Base-by-base conservation (phyloP, 345 rosid species). In the Populus pruinosa region DNA sequence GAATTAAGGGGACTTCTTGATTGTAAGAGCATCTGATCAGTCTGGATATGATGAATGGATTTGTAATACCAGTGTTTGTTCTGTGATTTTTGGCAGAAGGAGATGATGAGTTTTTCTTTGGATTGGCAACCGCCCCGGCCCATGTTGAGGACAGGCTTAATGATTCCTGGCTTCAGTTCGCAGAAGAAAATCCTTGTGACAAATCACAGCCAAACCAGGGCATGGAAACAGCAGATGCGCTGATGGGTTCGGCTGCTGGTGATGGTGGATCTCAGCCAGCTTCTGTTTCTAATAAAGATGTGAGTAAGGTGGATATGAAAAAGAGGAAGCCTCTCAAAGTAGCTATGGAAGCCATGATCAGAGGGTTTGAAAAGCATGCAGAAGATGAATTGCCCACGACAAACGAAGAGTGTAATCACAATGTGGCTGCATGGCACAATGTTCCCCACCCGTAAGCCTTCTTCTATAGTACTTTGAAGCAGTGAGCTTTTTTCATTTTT, bases 81-180 rank as follows among this genome's bases (percentile, higher is more conserved):
- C 6, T 35, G 13, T 72, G 53, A 33, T 63, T 53, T 62, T 70
- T 56, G 69, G 83, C 73, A 72, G 90, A 75, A 80, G 93, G 82
- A 74, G 91, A 81, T 71, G 70, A 86, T 44, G 82, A 65, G 78
- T 95, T 95, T 85, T 93, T 95, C 94, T 95, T 91, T 81, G 99
- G 99, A 77, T 87, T 95, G 88, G 99, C 98, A 55, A 95, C 99
- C 5, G 99, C 98, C 5, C 97, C 99, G 39, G 98, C 98, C 36
- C 98, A 93, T 79, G 98, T 89, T 39, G 99, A 93, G 83, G 99
- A 95, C 85, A 83, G 82, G 82, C 94, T 95, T 33, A 17, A 91
- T 74, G 99, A 95, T 86, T 97, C 98, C 78, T 95, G 99, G 99
- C 88, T 93, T 23, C 87, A 88, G 84, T 95, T 91, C 86, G 99